Evolutionary conservation across 106 monocot species (phyloP), one percentile per base, ranked within the genome.

Genomic region (Apostasia ramifera): DNA sequence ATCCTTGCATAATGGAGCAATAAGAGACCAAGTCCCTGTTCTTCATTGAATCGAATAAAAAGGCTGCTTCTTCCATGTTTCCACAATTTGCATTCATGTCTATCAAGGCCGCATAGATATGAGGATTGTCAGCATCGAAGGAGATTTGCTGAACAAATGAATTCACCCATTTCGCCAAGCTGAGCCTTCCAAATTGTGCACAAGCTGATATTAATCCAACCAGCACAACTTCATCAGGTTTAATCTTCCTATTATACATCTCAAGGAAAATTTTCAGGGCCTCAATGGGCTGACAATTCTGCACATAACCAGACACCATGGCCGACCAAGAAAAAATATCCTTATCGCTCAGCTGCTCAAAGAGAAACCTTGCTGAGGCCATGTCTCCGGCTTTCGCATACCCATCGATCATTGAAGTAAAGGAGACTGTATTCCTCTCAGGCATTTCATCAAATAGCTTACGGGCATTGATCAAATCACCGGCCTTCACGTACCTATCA

Each of bases 81-180:
- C 94, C 94, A 65, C 94, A 91, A 59, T 91, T 95, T 14, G 91
- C 81, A 78, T 91, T 71, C 95, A 91, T 91, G 64, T 91, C 85
- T 58, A 91, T 78, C 48, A 88, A 69, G 14, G 83, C 67, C 14
- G 83, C 59, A 43, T 78, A 63, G 1, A 95, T 68, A 61, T 72
- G 83, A 7, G 77, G 45, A 42, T 59, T 73, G 8, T 75, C 81
- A 40, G 52, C 6, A 71, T 83, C 70, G 2, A 85, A 70, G 0
- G 61, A 67, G 48, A 57, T 73, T n/a, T 40, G 37, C 0, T 50
- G 37, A 43, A 84, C 63, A 46, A 83, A 83, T 2, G 70, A 72
- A 26, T 94, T 83, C 11, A 80, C 82, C 82, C 83, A 81, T 75
- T 75, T 74, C 3, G 85, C 91, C 10, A 91, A 65, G 8, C 61